phyloP scores from a whole-genome alignment of 306 rosid genomes.

The Medicago lupulina region DNA sequence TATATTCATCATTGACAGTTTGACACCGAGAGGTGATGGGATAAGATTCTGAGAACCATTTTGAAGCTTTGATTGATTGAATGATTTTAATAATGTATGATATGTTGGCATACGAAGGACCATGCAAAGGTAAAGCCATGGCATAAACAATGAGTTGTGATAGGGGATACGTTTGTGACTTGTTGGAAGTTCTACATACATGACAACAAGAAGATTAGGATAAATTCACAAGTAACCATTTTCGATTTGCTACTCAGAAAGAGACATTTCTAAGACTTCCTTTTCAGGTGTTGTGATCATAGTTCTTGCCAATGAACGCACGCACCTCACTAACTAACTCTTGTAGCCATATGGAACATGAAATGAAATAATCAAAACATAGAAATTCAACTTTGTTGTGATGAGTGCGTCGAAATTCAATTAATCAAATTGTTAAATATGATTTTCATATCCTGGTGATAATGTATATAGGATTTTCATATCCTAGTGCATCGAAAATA shows the following conservation, averaged over 20 bases:
- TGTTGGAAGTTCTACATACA: neutral
- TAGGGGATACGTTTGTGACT: neutral
- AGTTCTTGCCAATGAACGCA: neutral
- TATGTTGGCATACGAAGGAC: neutral
- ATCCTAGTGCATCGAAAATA: too few relatives aligned
- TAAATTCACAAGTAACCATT: neutral
- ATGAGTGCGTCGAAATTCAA: neutral
- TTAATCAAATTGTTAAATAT: neutral
- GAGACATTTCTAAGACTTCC: neutral
- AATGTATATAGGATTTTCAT: too few relatives aligned
- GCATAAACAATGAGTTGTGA: neutral
- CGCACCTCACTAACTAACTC: neutral
- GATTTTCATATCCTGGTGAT: too few relatives aligned
- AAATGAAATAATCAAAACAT: neutral
- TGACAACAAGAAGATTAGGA: neutral
- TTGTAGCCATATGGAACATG: too few relatives aligned
- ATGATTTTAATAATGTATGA: neutral
- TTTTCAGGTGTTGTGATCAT: neutral
- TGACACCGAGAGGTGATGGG: neutral
- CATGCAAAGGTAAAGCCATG: neutral
- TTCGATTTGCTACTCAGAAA: neutral
- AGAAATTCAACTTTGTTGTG: neutral
- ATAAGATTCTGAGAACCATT: neutral
- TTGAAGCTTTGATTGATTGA: neutral
- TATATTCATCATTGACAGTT: neutral